Conservation (phyloP, 495 filamentous ascomycete species). For the Aspergillus kassunensis region DNA sequence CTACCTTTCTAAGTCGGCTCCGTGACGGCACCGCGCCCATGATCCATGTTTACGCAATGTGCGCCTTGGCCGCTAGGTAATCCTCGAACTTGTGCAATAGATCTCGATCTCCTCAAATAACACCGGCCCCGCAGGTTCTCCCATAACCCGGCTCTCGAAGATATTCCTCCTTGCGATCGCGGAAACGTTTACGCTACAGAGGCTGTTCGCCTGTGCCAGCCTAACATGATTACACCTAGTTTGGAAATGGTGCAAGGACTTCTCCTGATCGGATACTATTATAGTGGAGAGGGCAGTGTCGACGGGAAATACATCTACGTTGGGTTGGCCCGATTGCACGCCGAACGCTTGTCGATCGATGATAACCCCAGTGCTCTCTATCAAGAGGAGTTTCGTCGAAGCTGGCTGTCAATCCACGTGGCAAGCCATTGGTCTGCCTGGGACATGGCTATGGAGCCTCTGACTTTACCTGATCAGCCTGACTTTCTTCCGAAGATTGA, state of each 20-base stretch:
- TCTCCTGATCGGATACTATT: conserved; percentile 19
- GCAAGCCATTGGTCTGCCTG: conserved; percentile 22
- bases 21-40: conserved; percentile 15
- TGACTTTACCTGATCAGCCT: background rate
- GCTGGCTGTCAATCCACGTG: conserved; percentile 19
- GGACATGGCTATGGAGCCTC: conserved; percentile 20
- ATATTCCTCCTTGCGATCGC: conserved; percentile 13
- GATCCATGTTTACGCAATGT: conserved; percentile 22
- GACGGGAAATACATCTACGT: conserved; percentile 22
- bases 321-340: conserved; percentile 22
- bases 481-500: conserved; percentile 15
- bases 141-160: conserved; percentile 9
- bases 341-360: conserved; percentile 11
- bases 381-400: conserved; percentile 19
- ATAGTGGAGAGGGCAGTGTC: conserved; percentile 18
- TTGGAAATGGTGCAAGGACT: conserved; percentile 21
- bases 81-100: background rate
- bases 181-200: conserved; percentile 14
- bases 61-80: conserved; percentile 23
- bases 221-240: conserved; percentile 12
- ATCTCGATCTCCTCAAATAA: background rate
- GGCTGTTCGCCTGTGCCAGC: conserved; percentile 11
- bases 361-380: conserved; percentile 1
- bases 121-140: conserved; percentile 16
- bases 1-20: conserved; percentile 19